Percentiles rank a stretch among this genome's conserved stretches.
Evolutionary conservation across 352 stramenopile genomes (phyloP).

Genomic region (Phytophthora cactorum): DNA sequence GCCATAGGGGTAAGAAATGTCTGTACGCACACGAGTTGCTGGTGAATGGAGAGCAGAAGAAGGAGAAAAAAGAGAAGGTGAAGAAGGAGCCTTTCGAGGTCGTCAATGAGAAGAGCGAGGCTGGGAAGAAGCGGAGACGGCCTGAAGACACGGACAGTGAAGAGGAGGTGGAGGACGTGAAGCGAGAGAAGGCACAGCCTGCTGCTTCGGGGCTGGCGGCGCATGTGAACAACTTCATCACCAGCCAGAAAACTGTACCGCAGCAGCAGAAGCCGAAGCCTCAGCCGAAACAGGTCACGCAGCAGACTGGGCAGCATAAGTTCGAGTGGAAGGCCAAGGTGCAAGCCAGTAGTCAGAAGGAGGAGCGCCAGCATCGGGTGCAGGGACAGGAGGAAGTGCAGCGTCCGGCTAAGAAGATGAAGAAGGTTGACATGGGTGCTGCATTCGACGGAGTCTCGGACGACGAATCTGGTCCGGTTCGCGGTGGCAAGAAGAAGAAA

Average conservation of each 20-base stretch:
- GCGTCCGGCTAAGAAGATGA: slow-evolving; percentile 37
- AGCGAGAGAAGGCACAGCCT: slow-evolving; percentile 10
- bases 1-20: slow-evolving; percentile 76
- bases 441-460: slow-evolving; percentile 72
- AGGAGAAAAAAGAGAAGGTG: slow-evolving; percentile 17
- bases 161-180: slow-evolving; percentile 28
- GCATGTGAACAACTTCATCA: slow-evolving; percentile 49
- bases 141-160: slow-evolving; percentile 34
- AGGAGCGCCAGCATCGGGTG: slow-evolving; percentile 9
- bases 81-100: slow-evolving; percentile 46
- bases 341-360: neutral
- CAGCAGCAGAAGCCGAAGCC: neutral
- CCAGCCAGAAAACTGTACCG: slow-evolving; percentile 20
- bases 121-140: slow-evolving; percentile 39
- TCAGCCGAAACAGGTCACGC: slow-evolving; percentile 2
- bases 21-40: slow-evolving; percentile 69
- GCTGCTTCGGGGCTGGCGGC: slow-evolving; percentile 36
- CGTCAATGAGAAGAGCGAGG: slow-evolving; percentile 26
- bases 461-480: slow-evolving; percentile 34
- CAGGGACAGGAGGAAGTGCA: slow-evolving; percentile 7
- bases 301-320: slow-evolving; percentile 19
- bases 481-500: slow-evolving; percentile 34
- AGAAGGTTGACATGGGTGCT: slow-evolving; percentile 75
- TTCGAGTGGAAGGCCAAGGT: slow-evolving; percentile 48
- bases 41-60: slow-evolving; percentile 3